These are phyloP conservation scores for Batkoa obscura DNA, from an alignment of 371 early-diverging fungal species.

Conservation along the genomic window DNA sequence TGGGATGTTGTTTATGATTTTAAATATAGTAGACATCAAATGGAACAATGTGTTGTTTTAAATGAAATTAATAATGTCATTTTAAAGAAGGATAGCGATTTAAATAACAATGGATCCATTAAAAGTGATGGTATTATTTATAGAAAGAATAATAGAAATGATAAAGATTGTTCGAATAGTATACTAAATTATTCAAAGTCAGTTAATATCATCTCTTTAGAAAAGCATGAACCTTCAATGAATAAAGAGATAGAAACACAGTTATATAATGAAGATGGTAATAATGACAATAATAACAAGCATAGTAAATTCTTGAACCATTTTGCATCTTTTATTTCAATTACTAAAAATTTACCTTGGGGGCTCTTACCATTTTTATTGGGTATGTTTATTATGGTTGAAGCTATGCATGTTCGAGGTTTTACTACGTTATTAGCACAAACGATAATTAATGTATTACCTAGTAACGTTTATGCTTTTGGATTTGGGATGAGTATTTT, in stretches of 20 bases:
- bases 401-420: constrained; percentile 35
- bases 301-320: neutral
- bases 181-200: neutral
- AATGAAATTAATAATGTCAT: no score
- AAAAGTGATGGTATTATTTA: no score
- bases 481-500: constrained; percentile 29
- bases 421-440: constrained; percentile 50
- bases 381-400: constrained; percentile 68
- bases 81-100: no score
- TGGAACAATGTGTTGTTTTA: no score
- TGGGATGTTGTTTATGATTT: neutral
- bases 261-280: neutral
- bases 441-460: constrained; percentile 27
- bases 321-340: constrained; percentile 16
- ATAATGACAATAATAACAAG: neutral
- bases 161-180: no score
- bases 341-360: constrained; percentile 48
- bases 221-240: no score
- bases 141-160: no score
- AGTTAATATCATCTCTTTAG: neutral
- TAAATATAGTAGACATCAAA: neutral
- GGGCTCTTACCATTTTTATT: constrained; percentile 50
- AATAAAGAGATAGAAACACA: no score
- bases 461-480: constrained; percentile 32
- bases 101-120: no score